Evolutionary conservation across 306 rosid genomes (phyloP).

Genomic region (Glycine soja): DNA sequence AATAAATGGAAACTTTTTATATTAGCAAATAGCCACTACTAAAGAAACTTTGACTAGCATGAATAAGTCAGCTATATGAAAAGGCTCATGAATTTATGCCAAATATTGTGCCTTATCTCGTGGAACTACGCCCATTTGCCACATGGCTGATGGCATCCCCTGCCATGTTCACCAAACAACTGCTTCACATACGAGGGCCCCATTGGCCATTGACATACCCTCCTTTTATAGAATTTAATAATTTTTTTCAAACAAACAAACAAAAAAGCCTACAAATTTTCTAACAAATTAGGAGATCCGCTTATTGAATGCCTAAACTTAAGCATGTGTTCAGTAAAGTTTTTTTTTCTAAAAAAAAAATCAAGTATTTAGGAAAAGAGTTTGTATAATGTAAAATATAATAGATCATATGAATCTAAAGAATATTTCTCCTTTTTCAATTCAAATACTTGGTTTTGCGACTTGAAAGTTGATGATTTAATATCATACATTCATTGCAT

Average conservation of each 20-base stretch:
- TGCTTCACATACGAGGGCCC: too few relatives aligned
- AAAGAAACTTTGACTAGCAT: constrained; percentile 29
- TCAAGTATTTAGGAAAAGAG: neutral
- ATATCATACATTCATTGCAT: too few relatives aligned
- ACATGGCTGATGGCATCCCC: constrained; percentile 57
- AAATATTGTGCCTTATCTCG: constrained; percentile 53
- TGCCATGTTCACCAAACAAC: too few relatives aligned
- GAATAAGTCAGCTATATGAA: constrained; percentile 42
- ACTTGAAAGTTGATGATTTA: neutral
- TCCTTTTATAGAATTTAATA: neutral
- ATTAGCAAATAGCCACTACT: constrained; percentile 1
- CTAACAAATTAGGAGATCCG: too few relatives aligned
- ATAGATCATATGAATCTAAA: neutral
- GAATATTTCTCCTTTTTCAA: too few relatives aligned
- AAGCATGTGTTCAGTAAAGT: neutral
- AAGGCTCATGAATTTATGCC: constrained; percentile 45
- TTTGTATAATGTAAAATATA: neutral
- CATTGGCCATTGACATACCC: neutral
- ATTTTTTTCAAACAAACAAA: neutral
- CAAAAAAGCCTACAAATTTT: neutral
- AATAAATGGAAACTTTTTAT: constrained; percentile 45
- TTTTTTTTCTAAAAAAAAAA: too few relatives aligned
- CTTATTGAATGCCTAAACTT: neutral
- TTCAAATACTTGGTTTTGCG: neutral
- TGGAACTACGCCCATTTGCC: constrained; percentile 50